A percentile compares a stretch with the other conserved stretches of the same genome.
Evolutionary conservation across 345 rosid species (phyloP).

Genomic region (Mercurialis annua): DNA sequence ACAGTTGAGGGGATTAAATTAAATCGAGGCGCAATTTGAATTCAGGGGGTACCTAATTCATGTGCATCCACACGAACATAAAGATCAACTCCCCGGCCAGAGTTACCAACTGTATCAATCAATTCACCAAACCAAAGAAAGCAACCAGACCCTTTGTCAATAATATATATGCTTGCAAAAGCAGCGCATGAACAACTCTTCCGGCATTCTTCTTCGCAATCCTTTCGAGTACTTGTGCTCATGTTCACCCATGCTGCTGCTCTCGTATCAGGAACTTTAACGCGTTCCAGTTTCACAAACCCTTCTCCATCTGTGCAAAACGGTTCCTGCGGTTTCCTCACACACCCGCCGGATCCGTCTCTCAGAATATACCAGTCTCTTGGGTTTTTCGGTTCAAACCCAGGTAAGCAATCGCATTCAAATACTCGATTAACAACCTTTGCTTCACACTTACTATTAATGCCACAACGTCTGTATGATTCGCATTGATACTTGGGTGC

Average conservation of each 20-base stretch:
- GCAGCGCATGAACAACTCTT: slow-evolving; percentile 10
- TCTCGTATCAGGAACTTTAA: slow-evolving; percentile 6
- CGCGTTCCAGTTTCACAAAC: slow-evolving; percentile 4
- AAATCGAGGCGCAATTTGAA: neutral
- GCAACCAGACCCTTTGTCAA: neutral
- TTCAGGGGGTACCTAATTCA: slow-evolving; percentile 13
- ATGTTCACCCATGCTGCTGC: neutral
- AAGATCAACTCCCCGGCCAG: neutral
- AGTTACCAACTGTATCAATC: neutral
- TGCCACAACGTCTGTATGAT: slow-evolving; percentile 7
- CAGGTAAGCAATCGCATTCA: slow-evolving; percentile 17
- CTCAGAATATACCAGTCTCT: neutral
- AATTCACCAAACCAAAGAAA: slow-evolving; percentile 16
- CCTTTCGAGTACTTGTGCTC: neutral
- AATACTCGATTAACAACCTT: neutral
- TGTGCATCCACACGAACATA: slow-evolving; percentile 8
- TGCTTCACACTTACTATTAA: neutral
- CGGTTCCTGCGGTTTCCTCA: neutral
- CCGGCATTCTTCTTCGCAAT: slow-evolving; percentile 2
- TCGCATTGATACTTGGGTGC: neutral
- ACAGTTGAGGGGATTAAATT: neutral
- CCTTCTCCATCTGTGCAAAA: slow-evolving; percentile 4
- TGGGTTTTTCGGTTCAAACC: neutral
- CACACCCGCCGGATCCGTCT: slow-evolving; percentile 7
- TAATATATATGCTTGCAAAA: neutral